phyloP scores from a whole-genome alignment of 768 basidiomycete genomes.

The Xerocomellus amylosporus region DNA sequence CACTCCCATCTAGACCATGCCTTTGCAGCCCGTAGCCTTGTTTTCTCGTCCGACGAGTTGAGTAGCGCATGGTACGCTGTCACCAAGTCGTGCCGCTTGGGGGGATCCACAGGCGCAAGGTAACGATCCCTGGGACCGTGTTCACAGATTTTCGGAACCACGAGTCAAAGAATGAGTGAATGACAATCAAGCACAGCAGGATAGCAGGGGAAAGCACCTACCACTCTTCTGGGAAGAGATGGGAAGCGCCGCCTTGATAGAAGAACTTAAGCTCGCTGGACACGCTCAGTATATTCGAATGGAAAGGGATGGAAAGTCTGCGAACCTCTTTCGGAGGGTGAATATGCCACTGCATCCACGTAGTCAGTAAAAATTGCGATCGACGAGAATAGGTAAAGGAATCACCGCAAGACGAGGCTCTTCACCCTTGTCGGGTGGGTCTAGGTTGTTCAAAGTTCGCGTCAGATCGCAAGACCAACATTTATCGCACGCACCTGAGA shows the following conservation, averaged over 20 bases:
- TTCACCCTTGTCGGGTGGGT: slow-evolving; percentile 79
- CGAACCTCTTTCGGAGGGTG: slow-evolving; percentile 72
- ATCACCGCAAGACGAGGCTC: slow-evolving; percentile 70
- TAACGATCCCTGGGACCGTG: slow-evolving; percentile 69
- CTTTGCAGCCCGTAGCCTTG: slow-evolving; percentile 65
- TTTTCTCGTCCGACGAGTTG: slow-evolving; percentile 65
- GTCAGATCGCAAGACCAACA: neutral
- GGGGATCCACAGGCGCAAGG: slow-evolving; percentile 73
- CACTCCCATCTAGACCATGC: slow-evolving; percentile 93
- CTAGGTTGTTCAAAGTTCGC: slow-evolving; percentile 34
- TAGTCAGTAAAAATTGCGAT: neutral
- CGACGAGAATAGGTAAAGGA: slow-evolving; percentile 4
- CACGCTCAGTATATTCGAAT: neutral
- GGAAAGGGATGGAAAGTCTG: neutral
- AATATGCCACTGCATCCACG: slow-evolving; percentile 70
- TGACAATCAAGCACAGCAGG: neutral
- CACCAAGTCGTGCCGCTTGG: slow-evolving; percentile 76
- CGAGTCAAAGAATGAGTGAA: neutral
- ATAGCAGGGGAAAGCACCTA: slow-evolving; percentile 28
- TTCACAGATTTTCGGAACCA: neutral
- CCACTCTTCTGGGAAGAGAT: slow-evolving; percentile 89
- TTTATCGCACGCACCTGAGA: slow-evolving; percentile 55
- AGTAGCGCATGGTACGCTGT: slow-evolving; percentile 81
- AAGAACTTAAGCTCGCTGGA: slow-evolving; percentile 81
- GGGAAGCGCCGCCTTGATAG: slow-evolving; percentile 83